These are phyloP conservation scores for Beauveria asiatica DNA, from an alignment of 2,329 filamentous ascomycete species.

Conservation along the genomic window DNA sequence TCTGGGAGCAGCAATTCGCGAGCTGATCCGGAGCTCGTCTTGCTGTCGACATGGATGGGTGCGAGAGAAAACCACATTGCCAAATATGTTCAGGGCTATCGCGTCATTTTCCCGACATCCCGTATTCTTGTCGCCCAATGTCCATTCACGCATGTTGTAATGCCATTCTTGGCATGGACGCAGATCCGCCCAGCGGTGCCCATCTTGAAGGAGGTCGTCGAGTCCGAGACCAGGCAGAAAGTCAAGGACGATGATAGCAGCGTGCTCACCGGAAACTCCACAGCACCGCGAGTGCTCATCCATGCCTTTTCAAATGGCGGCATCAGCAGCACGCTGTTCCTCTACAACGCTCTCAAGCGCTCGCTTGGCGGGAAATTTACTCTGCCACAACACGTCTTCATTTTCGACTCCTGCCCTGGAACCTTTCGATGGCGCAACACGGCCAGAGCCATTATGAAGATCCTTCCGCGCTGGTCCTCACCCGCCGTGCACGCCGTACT, in stretches of 20 bases:
- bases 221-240: conserved; percentile 11
- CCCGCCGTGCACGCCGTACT: conserved; percentile 29
- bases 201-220: conserved; percentile 27
- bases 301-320: conserved; percentile 48
- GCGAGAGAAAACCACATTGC: conserved; percentile 40
- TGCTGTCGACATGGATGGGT: conserved; percentile 43
- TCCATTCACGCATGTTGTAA: conserved; percentile 28
- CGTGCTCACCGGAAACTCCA: background rate
- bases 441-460: conserved; percentile 31
- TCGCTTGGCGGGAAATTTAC: conserved; percentile 19
- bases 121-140: conserved; percentile 39
- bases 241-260: conserved; percentile 11
- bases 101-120: conserved; percentile 34
- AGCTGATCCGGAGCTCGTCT: conserved; percentile 35
- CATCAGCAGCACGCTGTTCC: conserved; percentile 29
- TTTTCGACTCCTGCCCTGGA: conserved; percentile 26
- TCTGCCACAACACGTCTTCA: conserved; percentile 20
- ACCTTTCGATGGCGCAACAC: conserved; percentile 30
- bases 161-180: conserved; percentile 21
- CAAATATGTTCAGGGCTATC: conserved; percentile 42
- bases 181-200: conserved; percentile 32
- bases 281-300: conserved; percentile 27
- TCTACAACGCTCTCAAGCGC: conserved; percentile 28
- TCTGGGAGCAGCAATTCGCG: background rate
- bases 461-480: conserved; percentile 25